phyloP scores from a whole-genome alignment of 768 basidiomycete species.

The Daedaleopsis sinensis region DNA sequence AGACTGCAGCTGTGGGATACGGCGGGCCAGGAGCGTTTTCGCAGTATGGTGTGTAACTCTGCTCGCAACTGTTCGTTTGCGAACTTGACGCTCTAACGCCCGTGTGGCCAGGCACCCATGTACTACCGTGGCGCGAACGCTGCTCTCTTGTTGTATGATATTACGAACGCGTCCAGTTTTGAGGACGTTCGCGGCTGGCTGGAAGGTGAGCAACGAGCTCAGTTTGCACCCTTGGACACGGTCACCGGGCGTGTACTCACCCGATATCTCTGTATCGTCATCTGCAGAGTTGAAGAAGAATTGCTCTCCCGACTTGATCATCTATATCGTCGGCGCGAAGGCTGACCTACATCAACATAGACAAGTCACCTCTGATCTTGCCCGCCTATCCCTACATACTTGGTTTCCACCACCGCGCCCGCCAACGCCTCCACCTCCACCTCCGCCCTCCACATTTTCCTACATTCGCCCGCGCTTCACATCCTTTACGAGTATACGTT shows the following conservation, averaged over 20 bases:
- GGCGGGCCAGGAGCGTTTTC: conserved; percentile 91
- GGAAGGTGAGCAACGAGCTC: conserved; percentile 56
- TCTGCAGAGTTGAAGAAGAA: conserved; percentile 85
- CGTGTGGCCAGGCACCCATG: conserved; percentile 75
- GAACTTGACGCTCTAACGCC: conserved; percentile 17
- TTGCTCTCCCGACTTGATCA: conserved; percentile 84
- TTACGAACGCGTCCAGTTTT: conserved; percentile 87
- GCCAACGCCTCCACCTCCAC: conserved; percentile 65
- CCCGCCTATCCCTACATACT: conserved; percentile 78
- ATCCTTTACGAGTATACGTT: conserved; percentile 68
- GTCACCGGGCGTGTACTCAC: neutral
- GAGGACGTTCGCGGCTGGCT: conserved; percentile 92
- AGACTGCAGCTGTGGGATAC: conserved; percentile 92
- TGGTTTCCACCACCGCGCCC: conserved; percentile 87
- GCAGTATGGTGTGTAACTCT: conserved; percentile 67
- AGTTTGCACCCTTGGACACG: conserved; percentile 5
- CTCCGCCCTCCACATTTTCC: conserved; percentile 66
- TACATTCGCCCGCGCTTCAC: conserved; percentile 82
- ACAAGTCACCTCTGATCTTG: conserved; percentile 80
- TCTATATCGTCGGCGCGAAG: conserved; percentile 95
- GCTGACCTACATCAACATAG: conserved; percentile 75
- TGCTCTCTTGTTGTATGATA: conserved; percentile 93
- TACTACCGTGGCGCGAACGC: conserved; percentile 97
- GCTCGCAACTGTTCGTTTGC: conserved; percentile 2
- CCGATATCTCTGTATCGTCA: conserved; percentile 4